These are phyloP conservation scores for Citrus trifoliata DNA, from an alignment of 345 rosid species.

Conservation along the genomic window DNA sequence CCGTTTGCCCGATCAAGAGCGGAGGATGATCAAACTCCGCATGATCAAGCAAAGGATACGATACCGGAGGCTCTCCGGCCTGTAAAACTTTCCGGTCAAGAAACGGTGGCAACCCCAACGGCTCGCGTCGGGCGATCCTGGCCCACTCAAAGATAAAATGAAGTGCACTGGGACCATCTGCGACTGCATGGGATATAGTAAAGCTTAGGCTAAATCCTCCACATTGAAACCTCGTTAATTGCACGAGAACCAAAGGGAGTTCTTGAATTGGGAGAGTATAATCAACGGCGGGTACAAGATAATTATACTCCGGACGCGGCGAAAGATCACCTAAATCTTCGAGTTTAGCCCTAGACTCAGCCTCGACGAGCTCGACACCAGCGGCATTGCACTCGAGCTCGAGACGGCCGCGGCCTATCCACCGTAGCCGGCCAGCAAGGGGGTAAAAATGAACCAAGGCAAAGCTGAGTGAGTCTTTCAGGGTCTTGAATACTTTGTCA, in stretches of 20 bases:
- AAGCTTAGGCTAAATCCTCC: constrained; percentile 47
- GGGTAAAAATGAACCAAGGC: constrained; percentile 50
- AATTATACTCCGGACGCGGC: constrained; percentile 24
- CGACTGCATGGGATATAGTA: constrained; percentile 49
- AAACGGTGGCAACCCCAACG: constrained; percentile 23
- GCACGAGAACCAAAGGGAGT: constrained; percentile 43
- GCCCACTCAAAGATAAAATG: constrained; percentile 61
- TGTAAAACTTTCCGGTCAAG: constrained; percentile 38
- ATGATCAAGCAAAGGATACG: constrained; percentile 19
- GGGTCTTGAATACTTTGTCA: constrained; percentile 24
- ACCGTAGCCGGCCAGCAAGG: constrained; percentile 56
- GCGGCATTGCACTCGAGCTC: constrained; percentile 43
- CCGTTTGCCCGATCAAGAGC: constrained; percentile 35
- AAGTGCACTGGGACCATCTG: constrained; percentile 56
- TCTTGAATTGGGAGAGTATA: constrained; percentile 37
- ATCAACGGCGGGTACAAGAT: constrained; percentile 44
- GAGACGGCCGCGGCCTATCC: constrained; percentile 45
- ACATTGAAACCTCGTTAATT: constrained; percentile 52
- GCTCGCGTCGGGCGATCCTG: constrained; percentile 39
- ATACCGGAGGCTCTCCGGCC: constrained; percentile 34
- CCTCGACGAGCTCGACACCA: constrained; percentile 42
- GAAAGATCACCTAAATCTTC: constrained; percentile 40
- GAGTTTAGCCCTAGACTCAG: constrained; percentile 34
- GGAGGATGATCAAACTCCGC: constrained; percentile 45
- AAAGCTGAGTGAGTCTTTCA: constrained; percentile 37